Evolutionary conservation across 805 yeast species (phyloP), one percentile per base, ranked within the genome.

Genomic region (Saccharomycopsis vini): DNA sequence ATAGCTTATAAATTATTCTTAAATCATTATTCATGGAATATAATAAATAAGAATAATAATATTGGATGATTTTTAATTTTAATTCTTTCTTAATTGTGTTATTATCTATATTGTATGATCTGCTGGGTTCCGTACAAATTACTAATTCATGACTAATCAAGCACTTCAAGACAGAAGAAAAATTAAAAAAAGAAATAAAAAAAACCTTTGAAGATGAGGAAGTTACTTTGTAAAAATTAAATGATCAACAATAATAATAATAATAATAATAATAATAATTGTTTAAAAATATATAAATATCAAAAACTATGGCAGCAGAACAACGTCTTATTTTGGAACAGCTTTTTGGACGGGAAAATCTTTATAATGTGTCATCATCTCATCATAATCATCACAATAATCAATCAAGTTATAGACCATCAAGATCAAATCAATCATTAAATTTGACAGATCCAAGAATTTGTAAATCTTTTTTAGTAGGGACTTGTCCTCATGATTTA

Each of bases 381-480:
- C n/a, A n/a, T n/a, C n/a, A n/a, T n/a, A n/a, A n/a, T n/a, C n/a
- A n/a, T n/a, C n/a, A n/a, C n/a, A n/a, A n/a, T 12, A 13, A 12
- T 24, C 38, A 19, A 35, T 21, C 38, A 35, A 9, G 9, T 9
- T 31, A 15, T 28, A 41, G 34, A 20, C 19, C 22, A 16, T 16
- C n/a, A n/a, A 15, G 37, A 40, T n/a, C n/a, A n/a, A 34, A 30
- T 24, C n/a, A 29, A 15, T 20, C 22, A 24, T 29, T 56, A 36
- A 47, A 47, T 60, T 59, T 80, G 40, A 61, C 63, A 29, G 80
- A 77, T 42, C 69, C 76, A 12, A 66, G 75, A 36, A 78, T 87
- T 5, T 89, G 97, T 62, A 83, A 82, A 57, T 68, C 83, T 16
- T 89, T 79, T 57, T 60, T 89, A n/a, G 85, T 86, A 13, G 95